phyloP scores from a whole-genome alignment of 129 eudicot species.

The Ambrosia artemisiifolia region DNA sequence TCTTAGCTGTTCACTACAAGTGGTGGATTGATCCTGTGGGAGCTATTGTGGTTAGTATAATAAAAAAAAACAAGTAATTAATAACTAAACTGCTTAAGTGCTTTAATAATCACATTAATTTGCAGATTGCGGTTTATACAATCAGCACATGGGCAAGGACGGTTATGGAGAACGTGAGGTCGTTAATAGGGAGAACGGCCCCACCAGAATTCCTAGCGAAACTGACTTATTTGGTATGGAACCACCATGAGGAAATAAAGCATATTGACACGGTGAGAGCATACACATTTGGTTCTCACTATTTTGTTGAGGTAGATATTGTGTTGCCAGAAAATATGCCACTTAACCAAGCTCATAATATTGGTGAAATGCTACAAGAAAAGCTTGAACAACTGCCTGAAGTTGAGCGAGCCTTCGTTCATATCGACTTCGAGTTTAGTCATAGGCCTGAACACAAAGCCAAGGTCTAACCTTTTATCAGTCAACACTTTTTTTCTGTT shows the following conservation, averaged over 20 bases:
- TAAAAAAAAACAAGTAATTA: not conserved
- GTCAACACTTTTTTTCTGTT: not conserved
- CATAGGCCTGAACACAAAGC: constrained; percentile 85
- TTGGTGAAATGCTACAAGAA: constrained; percentile 87
- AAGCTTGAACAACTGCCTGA: constrained; percentile 85
- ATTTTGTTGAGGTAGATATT: constrained; percentile 90
- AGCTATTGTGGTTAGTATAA: constrained; percentile 71
- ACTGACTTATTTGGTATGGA: constrained; percentile 88
- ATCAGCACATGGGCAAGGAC: constrained; percentile 77
- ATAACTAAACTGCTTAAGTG: not conserved
- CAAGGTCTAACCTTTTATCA: constrained; percentile 8
- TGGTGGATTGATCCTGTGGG: constrained; percentile 99
- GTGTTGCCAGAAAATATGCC: constrained; percentile 83
- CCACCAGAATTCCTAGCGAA: constrained; percentile 85
- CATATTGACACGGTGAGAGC: constrained; percentile 94
- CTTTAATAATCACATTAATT: not conserved
- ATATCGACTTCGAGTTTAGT: constrained; percentile 81
- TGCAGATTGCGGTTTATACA: constrained; percentile 86
- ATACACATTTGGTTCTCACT: constrained; percentile 77
- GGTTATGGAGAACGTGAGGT: constrained; percentile 70
- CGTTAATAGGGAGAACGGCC: constrained; percentile 89
- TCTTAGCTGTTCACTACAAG: constrained; percentile 58
- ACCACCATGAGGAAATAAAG: constrained; percentile 78
- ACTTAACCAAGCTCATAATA: constrained; percentile 75
- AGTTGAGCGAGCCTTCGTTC: constrained; percentile 91